Evolutionary conservation across 2,329 filamentous ascomycete genomes (phyloP), one percentile per base, ranked within the genome.

Genomic region (Zalaria obscura): DNA sequence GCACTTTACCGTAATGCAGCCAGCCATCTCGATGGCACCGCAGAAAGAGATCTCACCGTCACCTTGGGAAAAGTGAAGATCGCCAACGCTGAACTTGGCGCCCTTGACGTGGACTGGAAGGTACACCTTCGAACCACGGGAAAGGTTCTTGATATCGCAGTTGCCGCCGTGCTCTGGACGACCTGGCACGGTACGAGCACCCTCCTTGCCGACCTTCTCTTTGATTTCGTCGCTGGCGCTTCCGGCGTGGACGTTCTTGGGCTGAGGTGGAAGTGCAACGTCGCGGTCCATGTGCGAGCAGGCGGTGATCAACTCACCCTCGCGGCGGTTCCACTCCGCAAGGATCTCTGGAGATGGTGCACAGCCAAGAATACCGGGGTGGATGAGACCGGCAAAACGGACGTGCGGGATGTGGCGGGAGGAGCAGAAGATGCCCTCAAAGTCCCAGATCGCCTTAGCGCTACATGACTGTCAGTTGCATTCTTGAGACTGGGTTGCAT

Each of bases 351-450:
- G 66, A 0, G 83, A 89, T 0, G 88, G 88, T 0, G 88, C 88
- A 55, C 86, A 93, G 11, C 88, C 88, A 6, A 95, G 67, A 48
- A 95, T 94, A 3, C 88, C 88, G 0, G 88, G 88, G 58, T 94
- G 88, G 56, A 94, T 93, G 28, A 94, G 70, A 0, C 88, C 86
- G 0, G 87, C 77, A 57, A 94, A 94, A 35, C 84, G 80, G 35
- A 94, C 87, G 47, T 83, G 80, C 0, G 85, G 85, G 46, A 91
- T 85, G 58, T 95, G 88, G 10, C 87, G 76, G 5, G 82, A 88
- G 3, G 82, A 82, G 65, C 85, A 93, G 64, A 83, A 78, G 50
- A 83, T 83, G 41, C 79, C 79, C 62, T 83, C 78, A 47, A 83
- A 83, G 58, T 83, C 79, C 80, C 80, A 83, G 53, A 83, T 83